Base-by-base conservation (phyloP, 1,139 yeast genomes). In the Candida pseudoviswanathii region DNA sequence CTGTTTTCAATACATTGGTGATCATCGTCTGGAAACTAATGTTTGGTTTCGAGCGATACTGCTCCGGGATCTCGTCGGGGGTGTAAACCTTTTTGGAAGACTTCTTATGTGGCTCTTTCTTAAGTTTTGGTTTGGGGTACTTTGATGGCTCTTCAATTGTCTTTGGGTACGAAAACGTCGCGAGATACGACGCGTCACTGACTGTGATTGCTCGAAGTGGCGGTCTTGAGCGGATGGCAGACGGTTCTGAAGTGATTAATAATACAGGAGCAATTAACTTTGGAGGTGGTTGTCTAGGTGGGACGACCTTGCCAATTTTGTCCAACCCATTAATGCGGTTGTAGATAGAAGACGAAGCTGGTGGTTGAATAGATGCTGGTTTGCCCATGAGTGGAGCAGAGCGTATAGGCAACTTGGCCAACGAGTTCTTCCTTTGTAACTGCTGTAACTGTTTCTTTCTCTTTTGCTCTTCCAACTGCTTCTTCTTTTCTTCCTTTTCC, bases 21-120 rank as follows among this genome's bases (percentile, higher is more conserved):
- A 94, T 86, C 66, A 94, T 76, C 43, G 85, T 82, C 16, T 96
- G 89, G 63, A 89, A 88, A 1, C 96, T 85, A 45, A 84, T 77
- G 9, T 85, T 78, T 0, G 99, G 99, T 62, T 92, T 94, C 9
- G 84, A 79, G 58, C 96, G 78, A 65, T 81, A 90, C 64, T 87
- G 90, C 51, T 82, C 89, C 0, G 98, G 98, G 39, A 92, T 90
- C 59, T 92, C 97, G 42, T 86, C 90, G 39, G 82, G 61, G 1
- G 83, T 69, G 58, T 85, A 86, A 2, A 84, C 80, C 55, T 79
- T 83, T 60, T 85, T 85, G 6, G 84, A 76, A 22, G 77, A 78
- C 57, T 78, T 66, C 48, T 66, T 68, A 1, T 53, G 49, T n/a
- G 53, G 43, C 3, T 67, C 71, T 34, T 59, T 64, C 39, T 64